Evolutionary conservation across 331 rosid genomes (phyloP).

Genomic region (Pyrus hybrid): DNA sequence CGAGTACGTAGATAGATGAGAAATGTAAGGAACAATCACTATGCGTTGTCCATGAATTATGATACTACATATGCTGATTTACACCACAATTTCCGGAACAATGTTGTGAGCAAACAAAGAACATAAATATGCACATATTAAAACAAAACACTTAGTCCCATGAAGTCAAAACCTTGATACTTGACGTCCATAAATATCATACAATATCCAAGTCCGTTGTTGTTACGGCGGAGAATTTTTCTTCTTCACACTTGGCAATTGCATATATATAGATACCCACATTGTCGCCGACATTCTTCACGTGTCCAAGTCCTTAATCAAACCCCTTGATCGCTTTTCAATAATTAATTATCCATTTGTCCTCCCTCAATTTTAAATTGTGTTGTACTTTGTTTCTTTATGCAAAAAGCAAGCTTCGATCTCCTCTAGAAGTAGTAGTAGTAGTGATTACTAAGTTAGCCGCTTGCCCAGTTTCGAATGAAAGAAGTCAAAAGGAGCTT

Average conservation of each 20-base stretch:
- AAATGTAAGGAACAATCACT: not conserved
- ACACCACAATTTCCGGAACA: slow-evolving; percentile 35
- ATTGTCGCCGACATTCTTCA: slow-evolving; percentile 39
- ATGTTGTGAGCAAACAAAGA: slow-evolving; percentile 18
- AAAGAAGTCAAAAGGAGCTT: slow-evolving; percentile 39
- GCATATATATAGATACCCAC: slow-evolving; percentile 13
- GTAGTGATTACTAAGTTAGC: slow-evolving; percentile 1
- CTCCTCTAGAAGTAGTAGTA: slow-evolving; percentile 13
- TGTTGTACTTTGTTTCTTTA: not conserved
- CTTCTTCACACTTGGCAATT: not conserved
- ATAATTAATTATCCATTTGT: not conserved
- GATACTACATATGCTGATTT: not conserved
- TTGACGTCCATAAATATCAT: slow-evolving; percentile 16
- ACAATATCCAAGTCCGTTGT: slow-evolving; percentile 56
- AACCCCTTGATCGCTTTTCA: not conserved
- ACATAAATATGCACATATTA: slow-evolving; percentile 7
- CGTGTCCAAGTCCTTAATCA: slow-evolving; percentile 22
- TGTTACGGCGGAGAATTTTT: slow-evolving; percentile 54
- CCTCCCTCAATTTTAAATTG: not conserved
- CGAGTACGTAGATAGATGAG: not conserved
- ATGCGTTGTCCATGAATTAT: not conserved
- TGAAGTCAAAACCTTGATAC: slow-evolving; percentile 39
- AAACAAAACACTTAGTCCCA: slow-evolving; percentile 33
- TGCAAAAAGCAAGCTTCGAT: slow-evolving; percentile 1
- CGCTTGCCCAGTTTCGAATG: slow-evolving; percentile 22